A percentile compares a stretch with the other conserved stretches of the same genome.
Conservation (phyloP, 225 moss, liverwort and hornwort species). For the Thuidium tamariscinum region DNA sequence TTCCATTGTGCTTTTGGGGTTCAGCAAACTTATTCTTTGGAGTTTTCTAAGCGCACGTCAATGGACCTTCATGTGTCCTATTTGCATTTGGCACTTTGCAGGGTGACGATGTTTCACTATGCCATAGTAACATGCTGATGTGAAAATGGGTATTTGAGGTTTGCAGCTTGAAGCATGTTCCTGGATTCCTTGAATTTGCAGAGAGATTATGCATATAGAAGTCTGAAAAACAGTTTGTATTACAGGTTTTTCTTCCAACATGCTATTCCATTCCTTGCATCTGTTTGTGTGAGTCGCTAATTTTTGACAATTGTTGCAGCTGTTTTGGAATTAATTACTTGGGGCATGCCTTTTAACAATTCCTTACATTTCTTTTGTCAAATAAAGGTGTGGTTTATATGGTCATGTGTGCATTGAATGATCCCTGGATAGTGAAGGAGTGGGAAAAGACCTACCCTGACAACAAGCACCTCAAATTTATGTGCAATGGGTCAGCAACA, state of each 20-base stretch:
- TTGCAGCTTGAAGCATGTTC: constrained; percentile 42
- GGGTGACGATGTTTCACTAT: not conserved
- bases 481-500: constrained; percentile 44
- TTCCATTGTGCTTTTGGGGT: not conserved
- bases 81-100: not conserved
- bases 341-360: no score
- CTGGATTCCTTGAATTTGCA: no score
- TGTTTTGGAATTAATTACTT: not conserved
- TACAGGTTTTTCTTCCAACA: no score
- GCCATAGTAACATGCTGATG: not conserved
- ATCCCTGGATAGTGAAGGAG: constrained; percentile 54
- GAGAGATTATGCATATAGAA: constrained; percentile 55
- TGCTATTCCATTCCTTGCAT: no score
- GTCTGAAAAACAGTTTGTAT: not conserved
- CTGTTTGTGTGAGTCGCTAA: no score
- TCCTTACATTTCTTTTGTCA: not conserved
- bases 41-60: not conserved
- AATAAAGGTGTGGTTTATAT: not conserved
- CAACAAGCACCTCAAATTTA: constrained; percentile 25
- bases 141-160: not conserved
- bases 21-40: not conserved
- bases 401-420: constrained; percentile 34
- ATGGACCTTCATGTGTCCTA: not conserved
- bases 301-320: not conserved
- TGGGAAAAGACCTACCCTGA: constrained; percentile 51